Evolutionary conservation across 164 flowering plant species (phyloP), one percentile per base, ranked within the genome.

Genomic region (Tinospora cordifolia): DNA sequence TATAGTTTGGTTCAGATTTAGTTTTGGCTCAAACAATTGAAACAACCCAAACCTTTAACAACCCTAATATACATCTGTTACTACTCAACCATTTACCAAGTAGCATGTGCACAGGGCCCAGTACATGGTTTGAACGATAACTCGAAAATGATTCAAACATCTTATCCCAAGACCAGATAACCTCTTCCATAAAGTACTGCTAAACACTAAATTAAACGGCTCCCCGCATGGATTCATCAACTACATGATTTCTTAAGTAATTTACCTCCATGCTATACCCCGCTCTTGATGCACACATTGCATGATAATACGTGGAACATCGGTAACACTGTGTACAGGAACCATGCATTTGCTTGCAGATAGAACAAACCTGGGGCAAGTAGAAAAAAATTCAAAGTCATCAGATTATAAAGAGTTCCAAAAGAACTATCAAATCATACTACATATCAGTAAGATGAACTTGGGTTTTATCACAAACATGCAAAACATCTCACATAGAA

Each of bases 231-330:
- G 24, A 1, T 54, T 39, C 49, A 57, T 27, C 40, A 57, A 65
- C 13, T 58, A n/a, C n/a, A 54, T 14, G 54, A 40, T 4, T 49
- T 57, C 59, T 15, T n/a, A 25, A 70, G 65, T 54, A 75, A 51
- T 79, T 78, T 71, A 90, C 97, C 90, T 94, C 99, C 97, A 94
- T 92, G 40, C 88, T 86, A 69, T 89, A 92, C 8, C 96, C 99
- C n/a, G 99, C 99, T 75, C 97, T 84, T 79, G 98, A 92, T 44
- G 99, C 99, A 83, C 99, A 94, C 91, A 85, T 94, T 58, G 96
- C 97, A 84, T 94, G 99, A 75, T 83, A 94, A 76, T 86, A 86
- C 44, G 97, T 94, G 39, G 92, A 84, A 78, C 99, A 94, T 83
- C 87, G 92, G 85, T 84, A 80, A 81, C 99, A 94, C 41, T 90